phyloP scores from a whole-genome alignment of 495 filamentous ascomycete species.

The Amphirosellinia nigrospora region DNA sequence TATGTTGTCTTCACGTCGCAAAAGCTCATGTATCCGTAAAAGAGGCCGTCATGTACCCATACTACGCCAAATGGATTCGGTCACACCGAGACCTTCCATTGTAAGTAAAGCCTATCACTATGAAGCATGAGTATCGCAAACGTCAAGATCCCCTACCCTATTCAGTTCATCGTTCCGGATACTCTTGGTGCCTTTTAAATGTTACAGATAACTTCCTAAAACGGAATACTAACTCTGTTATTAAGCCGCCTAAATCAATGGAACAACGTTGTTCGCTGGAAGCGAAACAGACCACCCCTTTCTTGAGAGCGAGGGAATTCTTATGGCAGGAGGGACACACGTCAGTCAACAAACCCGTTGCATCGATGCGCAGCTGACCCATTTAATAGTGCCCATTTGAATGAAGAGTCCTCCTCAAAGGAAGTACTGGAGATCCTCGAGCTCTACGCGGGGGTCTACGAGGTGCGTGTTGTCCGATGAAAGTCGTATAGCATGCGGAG shows the following conservation, averaged over 20 bases:
- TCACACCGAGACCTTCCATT: constrained; percentile 93
- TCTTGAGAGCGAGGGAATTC: constrained; percentile 92
- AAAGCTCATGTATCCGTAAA: constrained; percentile 3
- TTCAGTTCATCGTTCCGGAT: not conserved
- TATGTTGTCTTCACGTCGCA: not conserved
- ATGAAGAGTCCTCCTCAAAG: constrained; percentile 72
- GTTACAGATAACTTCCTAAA: not conserved
- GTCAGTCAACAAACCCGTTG: constrained; percentile 4
- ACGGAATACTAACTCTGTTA: constrained; percentile 1
- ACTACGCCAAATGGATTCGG: constrained; percentile 96
- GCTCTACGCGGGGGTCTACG: constrained; percentile 86
- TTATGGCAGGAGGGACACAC: constrained; percentile 99
- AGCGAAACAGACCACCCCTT: constrained; percentile 96
- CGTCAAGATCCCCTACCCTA: not conserved
- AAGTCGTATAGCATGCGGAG: not conserved
- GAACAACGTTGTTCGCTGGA: constrained; percentile 98
- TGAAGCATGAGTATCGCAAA: not conserved
- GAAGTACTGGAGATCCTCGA: constrained; percentile 96
- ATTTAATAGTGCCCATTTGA: constrained; percentile 69
- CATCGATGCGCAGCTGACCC: not conserved
- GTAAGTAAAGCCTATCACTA: constrained; percentile 39
- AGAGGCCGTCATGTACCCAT: constrained; percentile 83
- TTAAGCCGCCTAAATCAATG: constrained; percentile 78
- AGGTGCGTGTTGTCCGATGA: constrained; percentile 38
- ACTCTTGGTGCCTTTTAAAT: not conserved